These are phyloP conservation scores for Ceratopteris richardii DNA, from an alignment of 75 land plant species.

Conservation along the genomic window DNA sequence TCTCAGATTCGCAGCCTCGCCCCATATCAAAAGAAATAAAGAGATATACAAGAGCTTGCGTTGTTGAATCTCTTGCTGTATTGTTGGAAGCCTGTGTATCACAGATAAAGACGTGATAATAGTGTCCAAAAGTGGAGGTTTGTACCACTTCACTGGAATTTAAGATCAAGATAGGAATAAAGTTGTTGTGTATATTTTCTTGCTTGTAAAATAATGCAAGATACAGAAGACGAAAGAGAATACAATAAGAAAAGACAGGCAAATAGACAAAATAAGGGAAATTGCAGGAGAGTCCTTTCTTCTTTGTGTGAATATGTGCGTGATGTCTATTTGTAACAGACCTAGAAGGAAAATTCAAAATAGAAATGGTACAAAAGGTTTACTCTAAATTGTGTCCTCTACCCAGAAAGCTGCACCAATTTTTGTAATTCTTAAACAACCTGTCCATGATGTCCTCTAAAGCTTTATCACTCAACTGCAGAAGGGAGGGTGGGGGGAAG, in stretches of 20 bases:
- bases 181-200: too few species aligned
- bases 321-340: too few species aligned
- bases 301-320: too few species aligned
- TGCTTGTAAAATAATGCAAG: too few species aligned
- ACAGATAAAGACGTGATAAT: not conserved
- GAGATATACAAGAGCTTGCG: conserved; percentile 80
- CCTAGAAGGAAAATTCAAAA: too few species aligned
- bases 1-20: conserved; percentile 93
- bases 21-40: conserved; percentile 92
- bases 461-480: conserved; percentile 56
- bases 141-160: not conserved
- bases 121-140: not conserved
- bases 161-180: not conserved
- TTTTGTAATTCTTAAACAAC: conserved; percentile 54
- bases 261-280: too few species aligned
- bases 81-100: conserved; percentile 61
- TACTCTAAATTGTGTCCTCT: conserved; percentile 45
- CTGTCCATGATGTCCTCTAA: conserved; percentile 52
- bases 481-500: too few species aligned
- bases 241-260: too few species aligned
- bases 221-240: too few species aligned
- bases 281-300: too few species aligned
- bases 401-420: conserved; percentile 62
- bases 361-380: conserved; percentile 9
- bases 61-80: conserved; percentile 85